Evolutionary conservation across 1,284 basidiomycete species (phyloP), one percentile per base, ranked within the genome.

Genomic region (Microbotryum intermedium): DNA sequence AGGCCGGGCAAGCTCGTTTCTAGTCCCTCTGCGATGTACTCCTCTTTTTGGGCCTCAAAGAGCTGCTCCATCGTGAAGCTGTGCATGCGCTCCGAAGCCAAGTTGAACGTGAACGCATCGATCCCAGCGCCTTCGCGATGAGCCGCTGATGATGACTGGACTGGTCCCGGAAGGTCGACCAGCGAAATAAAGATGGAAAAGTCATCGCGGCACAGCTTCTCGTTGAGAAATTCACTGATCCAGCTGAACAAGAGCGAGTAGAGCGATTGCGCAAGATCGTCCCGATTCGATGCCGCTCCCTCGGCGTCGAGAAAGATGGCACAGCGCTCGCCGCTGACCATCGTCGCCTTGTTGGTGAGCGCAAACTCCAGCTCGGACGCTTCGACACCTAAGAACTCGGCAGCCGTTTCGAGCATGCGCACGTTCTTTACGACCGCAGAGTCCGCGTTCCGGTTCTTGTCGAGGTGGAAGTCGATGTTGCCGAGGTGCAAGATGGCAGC

Each of bases 41-140:
- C 90, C 54, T 58, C 66, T 57, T 69, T 68, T 55, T 88, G 85
- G 6, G 78, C 79, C 72, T 93, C 89, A 71, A 91, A 91, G 21
- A 95, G 77, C 10, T 81, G 80, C 60, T 84, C 84, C 71, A 92
- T 85, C 39, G 88, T 81, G 79, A 88, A 95, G 67, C 84, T 81
- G 59, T 95, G 90, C 43, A 97, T 74, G 18, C 87, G 84, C 72
- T 98, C 93, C 70, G 92, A 90, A 53, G 92, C 90, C 71, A 90
- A 92, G 76, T 98, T 99, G 79, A 97, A 81, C 74, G 87, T 90
- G 76, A 98, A 92, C 69, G 97, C 91, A 70, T 97, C 93, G 44
- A 99, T 83, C 18, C 90, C 92, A 75, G 97, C 95, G 57, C 86
- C 81, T 2, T 71, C 77, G 20, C 87, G 84, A 74, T 90, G 82